These are phyloP conservation scores for Diaporthe sp. DNA, from an alignment of 2,329 filamentous ascomycete species.

Conservation along the genomic window DNA sequence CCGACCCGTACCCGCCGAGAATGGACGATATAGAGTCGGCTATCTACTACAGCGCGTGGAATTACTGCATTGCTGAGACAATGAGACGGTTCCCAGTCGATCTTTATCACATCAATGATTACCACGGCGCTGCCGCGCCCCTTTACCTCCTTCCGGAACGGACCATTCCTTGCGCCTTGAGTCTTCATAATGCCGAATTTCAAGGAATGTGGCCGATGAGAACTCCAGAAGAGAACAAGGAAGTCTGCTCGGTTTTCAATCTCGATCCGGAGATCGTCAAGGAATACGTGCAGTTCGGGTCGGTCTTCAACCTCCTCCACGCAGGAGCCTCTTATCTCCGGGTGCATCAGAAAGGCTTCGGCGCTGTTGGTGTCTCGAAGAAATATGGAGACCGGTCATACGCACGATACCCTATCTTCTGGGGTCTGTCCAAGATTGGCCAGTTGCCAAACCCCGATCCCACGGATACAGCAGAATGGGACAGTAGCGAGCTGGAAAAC, in stretches of 20 bases:
- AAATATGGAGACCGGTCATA: conserved; percentile 78
- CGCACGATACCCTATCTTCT: conserved; percentile 78
- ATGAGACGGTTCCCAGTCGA: conserved; percentile 68
- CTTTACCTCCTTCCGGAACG: conserved; percentile 72
- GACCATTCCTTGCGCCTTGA: conserved; percentile 73
- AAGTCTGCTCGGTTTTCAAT: conserved; percentile 77
- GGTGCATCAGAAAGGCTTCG: conserved; percentile 76
- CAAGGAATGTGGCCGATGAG: conserved; percentile 79
- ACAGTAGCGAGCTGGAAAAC: conserved; percentile 62
- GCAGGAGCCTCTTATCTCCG: conserved; percentile 75
- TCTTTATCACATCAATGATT: conserved; percentile 57
- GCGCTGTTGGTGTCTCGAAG: conserved; percentile 76
- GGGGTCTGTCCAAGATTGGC: conserved; percentile 74
- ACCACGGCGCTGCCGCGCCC: conserved; percentile 62
- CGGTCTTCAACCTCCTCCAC: conserved; percentile 77
- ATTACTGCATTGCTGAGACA: conserved; percentile 76
- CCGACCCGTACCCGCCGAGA: conserved; percentile 75
- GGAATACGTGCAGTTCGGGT: conserved; percentile 76
- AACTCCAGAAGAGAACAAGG: conserved; percentile 70
- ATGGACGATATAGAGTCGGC: conserved; percentile 80
- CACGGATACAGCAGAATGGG: conserved; percentile 73
- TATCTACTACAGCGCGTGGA: conserved; percentile 80
- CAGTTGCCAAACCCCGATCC: conserved; percentile 76
- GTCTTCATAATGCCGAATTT: conserved; percentile 78
- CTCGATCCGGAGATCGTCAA: conserved; percentile 68